Conservation (phyloP, 2,329 filamentous ascomycete genomes). For the Ophiostoma perfectum region DNA sequence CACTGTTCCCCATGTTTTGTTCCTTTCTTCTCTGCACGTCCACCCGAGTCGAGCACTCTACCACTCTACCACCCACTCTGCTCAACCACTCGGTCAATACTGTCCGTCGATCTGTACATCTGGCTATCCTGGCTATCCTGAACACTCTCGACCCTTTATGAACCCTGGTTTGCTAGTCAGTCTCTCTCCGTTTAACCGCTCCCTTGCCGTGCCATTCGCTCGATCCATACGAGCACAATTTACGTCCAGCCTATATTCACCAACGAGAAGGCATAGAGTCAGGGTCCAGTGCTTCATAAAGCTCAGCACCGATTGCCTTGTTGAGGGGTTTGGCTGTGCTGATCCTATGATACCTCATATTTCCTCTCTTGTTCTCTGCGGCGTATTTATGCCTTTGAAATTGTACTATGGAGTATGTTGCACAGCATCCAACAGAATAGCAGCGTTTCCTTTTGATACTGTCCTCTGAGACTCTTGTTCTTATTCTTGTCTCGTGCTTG, state of each 20-base stretch:
- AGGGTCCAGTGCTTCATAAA: not conserved
- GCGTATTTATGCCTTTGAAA: too few relatives aligned
- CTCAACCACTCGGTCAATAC: not conserved
- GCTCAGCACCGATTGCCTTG: conserved; percentile 4
- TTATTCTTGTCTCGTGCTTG: not conserved
- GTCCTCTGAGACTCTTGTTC: not conserved
- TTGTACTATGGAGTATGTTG: too few relatives aligned
- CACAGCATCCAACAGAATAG: not conserved
- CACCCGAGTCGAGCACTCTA: not conserved
- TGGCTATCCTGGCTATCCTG: not conserved
- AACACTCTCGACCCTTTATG: not conserved
- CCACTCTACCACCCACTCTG: not conserved
- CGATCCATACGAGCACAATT: not conserved
- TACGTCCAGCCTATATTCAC: not conserved
- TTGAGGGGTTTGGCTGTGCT: conserved; percentile 1
- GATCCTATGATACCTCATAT: conserved; percentile 4
- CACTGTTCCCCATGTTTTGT: conserved; percentile 7
- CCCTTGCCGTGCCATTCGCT: not conserved
- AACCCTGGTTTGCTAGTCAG: not conserved
- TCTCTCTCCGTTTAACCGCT: not conserved
- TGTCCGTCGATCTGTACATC: not conserved
- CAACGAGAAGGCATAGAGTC: not conserved
- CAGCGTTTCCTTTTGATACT: not conserved
- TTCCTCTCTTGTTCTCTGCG: not conserved
- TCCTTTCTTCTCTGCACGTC: not conserved